Evolutionary conservation across 352 stramenopile species (phyloP), one percentile per base, ranked within the genome.

Genomic region (Blastocystis sp.): DNA sequence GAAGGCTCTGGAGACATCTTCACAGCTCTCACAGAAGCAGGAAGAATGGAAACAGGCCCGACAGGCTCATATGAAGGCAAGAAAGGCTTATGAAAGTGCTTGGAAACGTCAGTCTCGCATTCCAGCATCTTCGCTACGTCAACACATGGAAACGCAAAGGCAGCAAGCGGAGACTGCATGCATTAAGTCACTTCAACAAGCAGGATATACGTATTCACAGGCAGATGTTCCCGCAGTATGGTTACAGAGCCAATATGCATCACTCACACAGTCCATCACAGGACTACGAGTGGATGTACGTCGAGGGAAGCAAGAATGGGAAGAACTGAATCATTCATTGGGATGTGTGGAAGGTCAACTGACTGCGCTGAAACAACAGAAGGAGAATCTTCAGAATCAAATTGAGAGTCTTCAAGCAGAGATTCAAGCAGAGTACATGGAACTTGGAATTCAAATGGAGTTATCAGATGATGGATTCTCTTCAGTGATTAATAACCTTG

Each of bases 371-470:
- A 88, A 92, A 52, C 89, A 88, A 14, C 88, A 93, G 65, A 88
- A 89, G 0, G 29, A 88, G 65, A 88, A 89, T 12, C 88, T 66
- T 24, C 89, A 91, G 43, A 88, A 86, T 0, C 57, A 89, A 12
- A 65, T 66, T 32, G 43, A 61, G 32, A 35, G 29, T 21, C 49
- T 78, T 16, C 87, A 93, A 3, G 88, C 89, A 21, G 89, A 92
- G 57, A 88, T 94, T 16, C 54, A 87, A 16, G 78, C 87, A 0
- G 46, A 92, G 29, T 88, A 92, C 65, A 91, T 89, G 24, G 90
- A 94, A 16, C 7, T 87, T 21, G 59, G 74, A 37, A 51, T 87
- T 21, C 27, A 88, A n/a, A 3, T 85, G n/a, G 61, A 42, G 24
- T 29, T 58, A 0, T 52, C 59, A 14, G 43, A 78, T 32, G 71